Evolutionary conservation across 805 yeast species (phyloP).

Genomic region (Lachancea kluyveri): DNA sequence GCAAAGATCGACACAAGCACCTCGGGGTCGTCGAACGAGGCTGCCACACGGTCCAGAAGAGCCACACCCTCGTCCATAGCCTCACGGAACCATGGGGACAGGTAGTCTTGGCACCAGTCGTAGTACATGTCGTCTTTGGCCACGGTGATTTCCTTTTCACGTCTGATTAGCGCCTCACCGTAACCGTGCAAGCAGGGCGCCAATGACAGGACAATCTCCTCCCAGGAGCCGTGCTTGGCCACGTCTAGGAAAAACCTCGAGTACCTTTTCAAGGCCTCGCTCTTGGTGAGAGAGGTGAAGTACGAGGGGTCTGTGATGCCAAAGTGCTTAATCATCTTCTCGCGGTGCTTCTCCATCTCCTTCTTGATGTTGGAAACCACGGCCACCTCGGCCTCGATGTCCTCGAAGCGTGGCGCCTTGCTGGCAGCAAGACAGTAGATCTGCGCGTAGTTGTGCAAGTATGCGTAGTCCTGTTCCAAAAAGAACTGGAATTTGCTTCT

Average conservation of each 20-base stretch:
- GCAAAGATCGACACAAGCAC: slow-evolving; percentile 53
- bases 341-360: slow-evolving; percentile 53
- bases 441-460: slow-evolving; percentile 60
- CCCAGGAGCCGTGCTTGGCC: slow-evolving; percentile 50
- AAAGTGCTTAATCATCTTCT: slow-evolving; percentile 38
- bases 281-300: slow-evolving; percentile 42
- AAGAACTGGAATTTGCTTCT: slow-evolving; percentile 46
- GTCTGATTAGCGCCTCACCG: slow-evolving; percentile 43
- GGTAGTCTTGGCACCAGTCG: slow-evolving; percentile 60
- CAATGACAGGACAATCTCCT: slow-evolving; percentile 59
- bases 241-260: slow-evolving; percentile 52
- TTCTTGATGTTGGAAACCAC: slow-evolving; percentile 45
- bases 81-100: slow-evolving; percentile 47
- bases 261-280: slow-evolving; percentile 54
- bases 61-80: slow-evolving; percentile 48
- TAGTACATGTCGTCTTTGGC: slow-evolving; percentile 23
- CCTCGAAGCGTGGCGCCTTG: slow-evolving; percentile 49
- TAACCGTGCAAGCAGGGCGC: slow-evolving; percentile 77
- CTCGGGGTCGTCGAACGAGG: slow-evolving; percentile 38
- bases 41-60: slow-evolving; percentile 40
- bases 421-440: slow-evolving; percentile 60
- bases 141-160: slow-evolving; percentile 30
- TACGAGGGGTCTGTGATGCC: slow-evolving; percentile 36
- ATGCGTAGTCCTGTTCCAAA: slow-evolving; percentile 56
- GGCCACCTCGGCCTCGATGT: slow-evolving; percentile 43